Percentiles rank a stretch among this genome's conserved stretches.
These are phyloP conservation scores for Russula griseocarnosa DNA, from an alignment of 768 basidiomycete species.

Conservation along the genomic window DNA sequence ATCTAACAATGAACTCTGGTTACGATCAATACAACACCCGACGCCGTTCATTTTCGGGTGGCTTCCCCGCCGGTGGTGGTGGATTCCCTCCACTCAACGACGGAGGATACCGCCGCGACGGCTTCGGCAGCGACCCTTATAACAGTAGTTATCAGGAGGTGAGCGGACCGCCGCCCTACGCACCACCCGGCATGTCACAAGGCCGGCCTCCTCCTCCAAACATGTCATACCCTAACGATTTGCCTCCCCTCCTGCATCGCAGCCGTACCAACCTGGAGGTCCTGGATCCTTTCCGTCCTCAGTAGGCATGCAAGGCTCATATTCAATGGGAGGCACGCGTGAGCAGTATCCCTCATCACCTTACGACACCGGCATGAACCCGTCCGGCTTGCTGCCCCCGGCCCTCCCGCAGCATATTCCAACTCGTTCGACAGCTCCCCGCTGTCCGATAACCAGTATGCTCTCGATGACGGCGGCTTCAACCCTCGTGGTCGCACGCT, in stretches of 20 bases:
- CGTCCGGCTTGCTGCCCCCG: conserved; percentile 6
- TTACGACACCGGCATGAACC: conserved; percentile 13
- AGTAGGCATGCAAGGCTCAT: conserved; percentile 10
- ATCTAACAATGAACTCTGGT: conserved; percentile 16
- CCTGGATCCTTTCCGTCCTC: conserved; percentile 11
- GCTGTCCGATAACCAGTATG: conserved; percentile 20
- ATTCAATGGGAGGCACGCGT: conserved; percentile 17
- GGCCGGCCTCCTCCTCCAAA: not conserved
- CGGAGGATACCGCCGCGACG: conserved; percentile 10
- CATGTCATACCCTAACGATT: conserved; percentile 4
- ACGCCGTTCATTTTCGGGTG: conserved; percentile 22
- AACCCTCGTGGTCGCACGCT: conserved; percentile 16
- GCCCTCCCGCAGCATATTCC: conserved; percentile 6
- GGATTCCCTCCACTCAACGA: conserved; percentile 9
- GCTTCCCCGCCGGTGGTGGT: not conserved
- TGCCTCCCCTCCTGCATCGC: not conserved
- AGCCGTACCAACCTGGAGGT: conserved; percentile 10
- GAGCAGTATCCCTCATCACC: conserved; percentile 14
- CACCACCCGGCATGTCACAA: not conserved
- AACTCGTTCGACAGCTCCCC: conserved; percentile 28
- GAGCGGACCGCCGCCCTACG: conserved; percentile 19
- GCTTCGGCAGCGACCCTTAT: conserved; percentile 11
- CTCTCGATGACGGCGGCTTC: conserved; percentile 18
- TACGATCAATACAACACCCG: conserved; percentile 11
- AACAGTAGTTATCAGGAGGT: conserved; percentile 20